These are phyloP conservation scores for Ceratobasidium sp. DNA, from an alignment of 1,284 basidiomycete genomes.

Conservation along the genomic window DNA sequence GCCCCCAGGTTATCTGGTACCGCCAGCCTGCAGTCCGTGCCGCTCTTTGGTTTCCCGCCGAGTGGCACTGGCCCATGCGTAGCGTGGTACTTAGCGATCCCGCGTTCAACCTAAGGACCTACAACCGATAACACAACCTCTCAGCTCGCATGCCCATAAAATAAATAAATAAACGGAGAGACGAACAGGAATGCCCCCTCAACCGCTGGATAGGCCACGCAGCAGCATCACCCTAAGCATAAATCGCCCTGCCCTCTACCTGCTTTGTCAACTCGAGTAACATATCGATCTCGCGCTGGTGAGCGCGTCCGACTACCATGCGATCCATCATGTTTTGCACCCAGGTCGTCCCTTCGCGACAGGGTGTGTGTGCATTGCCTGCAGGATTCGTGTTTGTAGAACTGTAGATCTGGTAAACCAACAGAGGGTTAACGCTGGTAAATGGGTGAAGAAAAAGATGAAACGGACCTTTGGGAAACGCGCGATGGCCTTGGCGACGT, in stretches of 20 bases:
- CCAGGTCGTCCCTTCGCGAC: slow-evolving; percentile 95
- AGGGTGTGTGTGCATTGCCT: slow-evolving; percentile 99
- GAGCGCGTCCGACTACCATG: slow-evolving; percentile 89
- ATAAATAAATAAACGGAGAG: too few species aligned
- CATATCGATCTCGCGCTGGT: slow-evolving; percentile 97
- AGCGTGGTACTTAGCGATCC: slow-evolving; percentile 85
- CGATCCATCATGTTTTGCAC: slow-evolving; percentile 99
- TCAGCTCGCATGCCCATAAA: too few species aligned
- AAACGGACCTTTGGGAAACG: too few species aligned
- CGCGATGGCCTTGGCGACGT: slow-evolving; percentile 93
- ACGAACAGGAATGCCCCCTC: slow-evolving; percentile 96
- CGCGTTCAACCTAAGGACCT: slow-evolving; percentile 87
- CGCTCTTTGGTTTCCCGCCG: slow-evolving; percentile 85
- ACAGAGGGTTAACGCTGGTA: too few species aligned
- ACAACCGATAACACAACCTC: not conserved
- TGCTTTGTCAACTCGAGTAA: slow-evolving; percentile 89
- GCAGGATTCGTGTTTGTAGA: slow-evolving; percentile 99
- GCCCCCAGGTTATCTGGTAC: slow-evolving; percentile 86
- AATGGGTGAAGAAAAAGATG: slow-evolving; percentile 4
- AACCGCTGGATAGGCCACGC: slow-evolving; percentile 99
- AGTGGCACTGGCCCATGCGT: slow-evolving; percentile 89
- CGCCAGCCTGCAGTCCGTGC: slow-evolving; percentile 80
- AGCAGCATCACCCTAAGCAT: slow-evolving; percentile 96
- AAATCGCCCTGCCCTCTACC: slow-evolving; percentile 96
- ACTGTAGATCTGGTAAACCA: too few species aligned